A percentile compares a stretch with the other conserved stretches of the same genome.
phyloP scores from a whole-genome alignment of 768 basidiomycete species.

The Lactarius evosmus region DNA sequence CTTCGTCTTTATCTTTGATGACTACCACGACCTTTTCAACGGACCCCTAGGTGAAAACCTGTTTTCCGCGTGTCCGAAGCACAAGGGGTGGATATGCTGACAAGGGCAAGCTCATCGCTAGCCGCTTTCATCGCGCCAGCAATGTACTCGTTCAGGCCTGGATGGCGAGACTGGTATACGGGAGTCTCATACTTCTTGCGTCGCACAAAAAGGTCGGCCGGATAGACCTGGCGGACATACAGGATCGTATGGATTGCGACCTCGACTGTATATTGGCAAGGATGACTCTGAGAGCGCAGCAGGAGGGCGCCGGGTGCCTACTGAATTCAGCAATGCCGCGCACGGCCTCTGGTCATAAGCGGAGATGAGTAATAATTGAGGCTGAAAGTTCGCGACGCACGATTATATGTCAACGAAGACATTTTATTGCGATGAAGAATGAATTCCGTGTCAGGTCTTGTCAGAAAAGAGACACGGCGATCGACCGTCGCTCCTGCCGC shows the following conservation, averaged over 20 bases:
- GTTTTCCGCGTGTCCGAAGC: background rate
- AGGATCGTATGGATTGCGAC: conserved; percentile 91
- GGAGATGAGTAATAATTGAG: conserved; percentile 31
- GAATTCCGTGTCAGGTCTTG: too few species aligned
- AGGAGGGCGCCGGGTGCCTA: conserved; percentile 35
- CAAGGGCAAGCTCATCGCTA: conserved; percentile 67
- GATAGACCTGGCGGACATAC: conserved; percentile 88
- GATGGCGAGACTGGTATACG: conserved; percentile 92
- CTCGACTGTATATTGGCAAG: conserved; percentile 58
- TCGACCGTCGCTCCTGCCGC: background rate
- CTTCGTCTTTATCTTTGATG: conserved; percentile 76
- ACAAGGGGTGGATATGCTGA: conserved; percentile 33
- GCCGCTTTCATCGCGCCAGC: conserved; percentile 84
- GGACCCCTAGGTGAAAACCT: conserved; percentile 51
- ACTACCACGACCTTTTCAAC: conserved; percentile 79
- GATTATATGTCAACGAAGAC: conserved; percentile 36
- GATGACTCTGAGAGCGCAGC: background rate
- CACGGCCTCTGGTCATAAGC: conserved; percentile 45
- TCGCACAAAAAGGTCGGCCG: conserved; percentile 80
- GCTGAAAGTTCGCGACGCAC: conserved; percentile 27
- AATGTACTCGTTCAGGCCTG: conserved; percentile 83
- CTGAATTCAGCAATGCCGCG: conserved; percentile 70
- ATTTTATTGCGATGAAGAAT: too few species aligned
- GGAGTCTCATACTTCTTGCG: conserved; percentile 88
- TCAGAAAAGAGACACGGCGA: background rate